phyloP scores from a whole-genome alignment of 2,329 filamentous ascomycete genomes.

The Pestalotiopsis sp. region DNA sequence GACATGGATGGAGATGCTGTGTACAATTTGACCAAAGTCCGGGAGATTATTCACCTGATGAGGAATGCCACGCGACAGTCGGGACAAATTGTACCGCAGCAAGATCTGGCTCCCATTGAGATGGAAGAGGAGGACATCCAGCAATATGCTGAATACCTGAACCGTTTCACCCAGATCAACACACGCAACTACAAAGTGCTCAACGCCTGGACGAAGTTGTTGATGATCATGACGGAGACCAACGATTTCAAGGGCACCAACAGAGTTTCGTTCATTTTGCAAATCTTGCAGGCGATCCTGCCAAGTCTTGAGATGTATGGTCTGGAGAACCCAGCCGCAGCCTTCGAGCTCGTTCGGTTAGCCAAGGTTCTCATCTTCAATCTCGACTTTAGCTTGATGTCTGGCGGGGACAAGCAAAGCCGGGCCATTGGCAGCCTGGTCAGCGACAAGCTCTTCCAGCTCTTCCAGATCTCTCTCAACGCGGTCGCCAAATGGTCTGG shows the following conservation, averaged over 20 bases:
- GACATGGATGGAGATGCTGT: constrained; percentile 59
- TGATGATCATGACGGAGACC: constrained; percentile 80
- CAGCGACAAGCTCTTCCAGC: constrained; percentile 85
- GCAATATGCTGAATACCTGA: constrained; percentile 64
- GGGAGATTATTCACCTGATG: constrained; percentile 73
- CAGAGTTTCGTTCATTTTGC: constrained; percentile 78
- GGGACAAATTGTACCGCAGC: constrained; percentile 50
- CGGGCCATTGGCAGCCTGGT: constrained; percentile 69
- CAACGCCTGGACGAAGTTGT: constrained; percentile 80
- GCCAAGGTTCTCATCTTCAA: constrained; percentile 73
- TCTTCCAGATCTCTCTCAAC: constrained; percentile 85
- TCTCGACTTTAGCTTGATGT: constrained; percentile 58
- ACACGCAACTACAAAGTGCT: constrained; percentile 68
- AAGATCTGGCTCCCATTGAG: constrained; percentile 54
- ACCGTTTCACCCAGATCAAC: constrained; percentile 62
- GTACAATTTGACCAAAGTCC: constrained; percentile 72
- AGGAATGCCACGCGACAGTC: constrained; percentile 61
- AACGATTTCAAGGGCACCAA: constrained; percentile 76
- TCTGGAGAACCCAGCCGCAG: constrained; percentile 68
- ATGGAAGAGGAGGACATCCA: constrained; percentile 63
- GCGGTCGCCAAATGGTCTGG: constrained; percentile 77
- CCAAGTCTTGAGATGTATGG: constrained; percentile 84
- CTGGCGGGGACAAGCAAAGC: constrained; percentile 44
- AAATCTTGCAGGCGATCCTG: constrained; percentile 83
- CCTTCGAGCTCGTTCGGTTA: constrained; percentile 77